A percentile compares a stretch with the other conserved stretches of the same genome.
These are phyloP conservation scores for Phanerodontia chrysosporium DNA, from an alignment of 768 basidiomycete species.

Conservation along the genomic window DNA sequence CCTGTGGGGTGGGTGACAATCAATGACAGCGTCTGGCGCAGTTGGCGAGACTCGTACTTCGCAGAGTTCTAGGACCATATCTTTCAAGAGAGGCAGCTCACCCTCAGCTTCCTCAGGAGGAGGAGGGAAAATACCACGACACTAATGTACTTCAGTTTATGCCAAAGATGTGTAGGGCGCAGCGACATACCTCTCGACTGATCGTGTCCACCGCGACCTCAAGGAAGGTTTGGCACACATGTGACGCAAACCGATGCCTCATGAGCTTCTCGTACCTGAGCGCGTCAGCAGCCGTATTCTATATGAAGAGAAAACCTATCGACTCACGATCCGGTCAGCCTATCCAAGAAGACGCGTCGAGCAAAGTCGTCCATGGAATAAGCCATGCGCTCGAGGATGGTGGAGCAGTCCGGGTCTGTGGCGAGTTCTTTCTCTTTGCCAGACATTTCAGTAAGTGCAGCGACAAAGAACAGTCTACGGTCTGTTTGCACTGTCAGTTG, in stretches of 20 bases:
- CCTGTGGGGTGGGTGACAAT: constrained; percentile 43
- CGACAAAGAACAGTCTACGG: constrained; percentile 18
- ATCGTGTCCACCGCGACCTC: constrained; percentile 60
- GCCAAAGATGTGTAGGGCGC: no score
- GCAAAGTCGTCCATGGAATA: constrained; percentile 97
- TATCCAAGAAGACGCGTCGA: constrained; percentile 86
- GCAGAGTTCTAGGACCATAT: constrained; percentile 58
- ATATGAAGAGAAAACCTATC: constrained; percentile 1
- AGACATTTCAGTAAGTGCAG: constrained; percentile 80
- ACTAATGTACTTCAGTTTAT: no score
- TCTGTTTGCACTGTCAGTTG: constrained; percentile 8
- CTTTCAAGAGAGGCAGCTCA: constrained; percentile 63
- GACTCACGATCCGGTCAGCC: constrained; percentile 85
- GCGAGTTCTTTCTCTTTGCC: constrained; percentile 87
- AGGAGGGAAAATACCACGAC: constrained; percentile 48
- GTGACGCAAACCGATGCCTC: constrained; percentile 88
- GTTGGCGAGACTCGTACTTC: constrained; percentile 37
- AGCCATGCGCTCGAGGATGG: constrained; percentile 83
- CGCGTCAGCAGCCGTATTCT: background rate
- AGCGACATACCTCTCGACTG: constrained; percentile 55
- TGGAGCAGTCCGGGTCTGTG: constrained; percentile 91
- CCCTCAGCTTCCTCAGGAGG: constrained; percentile 46
- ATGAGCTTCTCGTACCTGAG: constrained; percentile 58
- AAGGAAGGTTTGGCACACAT: constrained; percentile 91
- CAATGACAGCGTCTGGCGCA: background rate